Evolutionary conservation across 768 basidiomycete species (phyloP), one percentile per base, ranked within the genome.

Genomic region (Lentinula guzmanii): DNA sequence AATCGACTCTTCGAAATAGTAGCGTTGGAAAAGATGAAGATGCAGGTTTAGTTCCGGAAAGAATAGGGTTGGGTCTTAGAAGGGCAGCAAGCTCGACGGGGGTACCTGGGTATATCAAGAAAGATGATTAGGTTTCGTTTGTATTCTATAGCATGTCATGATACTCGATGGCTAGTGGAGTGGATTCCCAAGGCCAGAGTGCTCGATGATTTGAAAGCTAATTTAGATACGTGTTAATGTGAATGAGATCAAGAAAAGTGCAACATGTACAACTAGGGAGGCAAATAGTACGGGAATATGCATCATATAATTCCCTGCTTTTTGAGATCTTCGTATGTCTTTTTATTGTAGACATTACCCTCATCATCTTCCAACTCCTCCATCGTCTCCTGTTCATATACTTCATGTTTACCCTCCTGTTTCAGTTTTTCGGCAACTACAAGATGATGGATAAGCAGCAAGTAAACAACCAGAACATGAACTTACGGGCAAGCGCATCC

Each of bases 281-380:
- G 9, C 7, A 39, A 8, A 39, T 39, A 58, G 6, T 43, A 45
- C 24, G 33, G 61, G 31, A 60, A 41, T 39, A 33, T 18, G 52
- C 21, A 63, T 74, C 76, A 91, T 61, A 95, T 91, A 61, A 96
- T 77, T 61, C 95, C 95, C 71, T 98, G 95, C 76, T 95, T 93
- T 81, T 95, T 96, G 66, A 97, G 79, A 69, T 96, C 93, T 67
- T 96, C 93, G 70, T 95, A 98, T n/a, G 93, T 96, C 80, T 97
- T 97, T 69, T 89, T 87, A 74, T 95, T 95, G 75, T 98, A 98
- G 54, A 98, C 97, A 67, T 99, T 98, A 15, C 97, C 97, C 71
- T 98, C 97, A 51, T 93, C 93, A 70, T 99, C 97, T 71, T 99
- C 97, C 41, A 98, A 82, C 74, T 99, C 97, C 72, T 98, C 97